Evolutionary conservation across 768 basidiomycete species (phyloP), one percentile per base, ranked within the genome.

Genomic region (Trametes maxima): DNA sequence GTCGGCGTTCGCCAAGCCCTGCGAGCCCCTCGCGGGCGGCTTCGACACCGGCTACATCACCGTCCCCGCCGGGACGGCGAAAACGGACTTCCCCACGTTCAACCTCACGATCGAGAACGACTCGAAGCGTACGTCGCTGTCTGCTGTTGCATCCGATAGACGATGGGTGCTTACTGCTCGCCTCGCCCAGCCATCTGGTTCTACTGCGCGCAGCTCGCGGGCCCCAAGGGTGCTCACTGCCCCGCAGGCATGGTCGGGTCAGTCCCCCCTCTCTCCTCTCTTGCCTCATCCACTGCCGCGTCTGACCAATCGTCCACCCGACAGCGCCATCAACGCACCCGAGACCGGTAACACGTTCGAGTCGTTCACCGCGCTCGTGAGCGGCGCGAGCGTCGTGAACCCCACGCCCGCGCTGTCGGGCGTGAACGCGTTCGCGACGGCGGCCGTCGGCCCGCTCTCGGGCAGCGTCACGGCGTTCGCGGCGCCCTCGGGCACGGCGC

Each of bases 11-110:
- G 55, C 64, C 12, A 66, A 70, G 48, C 83, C 83, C 1, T 85
- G 83, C 64, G 68, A 75, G 57, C 80, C 79, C 11, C 11, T 76
- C 42, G 36, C 64, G 0, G 76, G 76, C n/a, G 84, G 84, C 14
- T 84, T 84, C 55, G 81, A 83, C 72, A 85, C 85, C 19, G 84
- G 83, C 25, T 82, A 74, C 74, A 74, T 85, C 45, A 71, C 65
- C 51, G 71, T 83, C 39, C 76, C 79, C 28, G 19, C 48, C 13
- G 60, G 54, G 43, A 24, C 48, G 11, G 66, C 69, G 13, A 68
- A 71, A 6, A 62, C 60, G n/a, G 42, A 64, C 0, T 54, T 71
- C 19, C 81, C 81, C 0, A 68, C 72, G 47, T 86, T 76, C 75
- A 81, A 82, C 61, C 57, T 85, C 48, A 85, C 83, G 4, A 76